Conservation (phyloP, 192 early-diverging fungal species). For the Irineochytrium annulatum region DNA sequence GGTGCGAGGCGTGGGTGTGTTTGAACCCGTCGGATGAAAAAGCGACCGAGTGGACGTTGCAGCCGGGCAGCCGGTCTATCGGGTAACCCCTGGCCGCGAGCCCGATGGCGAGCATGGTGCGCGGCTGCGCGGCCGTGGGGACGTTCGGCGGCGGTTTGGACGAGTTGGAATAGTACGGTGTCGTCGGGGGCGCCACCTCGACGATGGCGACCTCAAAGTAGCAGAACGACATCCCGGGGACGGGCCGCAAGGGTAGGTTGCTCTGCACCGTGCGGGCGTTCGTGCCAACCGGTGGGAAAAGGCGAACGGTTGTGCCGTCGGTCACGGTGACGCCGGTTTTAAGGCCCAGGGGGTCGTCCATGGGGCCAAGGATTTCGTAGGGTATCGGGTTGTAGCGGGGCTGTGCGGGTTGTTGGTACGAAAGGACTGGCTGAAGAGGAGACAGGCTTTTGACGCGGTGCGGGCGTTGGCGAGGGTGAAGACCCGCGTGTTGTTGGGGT, state of each 20-base stretch:
- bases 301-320: neutral
- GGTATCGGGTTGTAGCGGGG: no score
- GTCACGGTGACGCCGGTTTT: neutral
- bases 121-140: neutral
- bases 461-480: no score
- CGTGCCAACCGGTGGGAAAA: neutral
- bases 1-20: neutral
- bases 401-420: no score
- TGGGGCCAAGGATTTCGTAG: no score
- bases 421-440: no score
- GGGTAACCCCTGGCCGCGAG: neutral
- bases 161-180: no score
- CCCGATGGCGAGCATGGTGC: neutral
- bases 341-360: neutral
- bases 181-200: neutral
- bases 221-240: neutral
- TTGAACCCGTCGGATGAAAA: neutral
- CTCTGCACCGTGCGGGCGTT: neutral
- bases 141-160: constrained; percentile 4
- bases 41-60: neutral
- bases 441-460: no score
- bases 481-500: no score
- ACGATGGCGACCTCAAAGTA: constrained; percentile 23
- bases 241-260: neutral
- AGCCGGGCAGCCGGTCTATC: neutral